A percentile compares a stretch with the other conserved stretches of the same genome.
These are phyloP conservation scores for Cercospora janseana DNA, from an alignment of 2,329 filamentous ascomycete genomes.

Conservation along the genomic window DNA sequence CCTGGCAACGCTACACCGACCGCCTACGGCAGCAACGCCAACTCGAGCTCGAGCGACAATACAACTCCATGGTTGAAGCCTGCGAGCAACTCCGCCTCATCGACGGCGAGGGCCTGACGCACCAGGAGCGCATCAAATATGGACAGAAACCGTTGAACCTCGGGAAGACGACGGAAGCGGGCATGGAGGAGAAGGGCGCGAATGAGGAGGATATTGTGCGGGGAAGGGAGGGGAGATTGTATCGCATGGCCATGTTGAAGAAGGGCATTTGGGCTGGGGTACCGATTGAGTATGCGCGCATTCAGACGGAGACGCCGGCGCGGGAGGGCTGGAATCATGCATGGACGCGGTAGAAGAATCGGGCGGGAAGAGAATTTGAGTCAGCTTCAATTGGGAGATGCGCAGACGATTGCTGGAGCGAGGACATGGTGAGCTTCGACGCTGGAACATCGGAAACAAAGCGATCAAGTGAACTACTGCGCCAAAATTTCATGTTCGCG, in stretches of 20 bases:
- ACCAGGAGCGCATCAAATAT: conserved; percentile 28
- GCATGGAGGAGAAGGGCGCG: conserved; percentile 33
- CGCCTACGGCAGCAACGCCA: conserved; percentile 64
- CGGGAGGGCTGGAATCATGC: conserved; percentile 85
- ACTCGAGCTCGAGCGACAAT: conserved; percentile 72
- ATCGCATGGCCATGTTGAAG: conserved; percentile 87
- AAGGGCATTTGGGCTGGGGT: conserved; percentile 76
- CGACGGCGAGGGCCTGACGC: conserved; percentile 44
- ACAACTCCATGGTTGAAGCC: conserved; percentile 77
- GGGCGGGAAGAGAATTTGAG: neutral
- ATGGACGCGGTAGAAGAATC: conserved; percentile 66
- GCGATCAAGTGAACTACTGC: too few relatives aligned
- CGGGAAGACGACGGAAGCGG: neutral
- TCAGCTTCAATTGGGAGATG: neutral
- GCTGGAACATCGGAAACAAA: too few relatives aligned
- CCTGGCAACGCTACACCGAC: conserved; percentile 78
- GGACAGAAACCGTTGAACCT: conserved; percentile 15
- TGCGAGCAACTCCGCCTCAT: conserved; percentile 74
- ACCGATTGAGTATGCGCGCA: conserved; percentile 86
- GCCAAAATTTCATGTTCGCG: too few relatives aligned
- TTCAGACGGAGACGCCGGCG: conserved; percentile 78
- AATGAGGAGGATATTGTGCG: conserved; percentile 45
- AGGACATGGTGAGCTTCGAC: too few relatives aligned
- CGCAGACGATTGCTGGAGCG: neutral
- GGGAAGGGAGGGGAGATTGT: conserved; percentile 61